Evolutionary conservation across 257 asterid genomes (phyloP).

Genomic region (Solanum ossicruentum): DNA sequence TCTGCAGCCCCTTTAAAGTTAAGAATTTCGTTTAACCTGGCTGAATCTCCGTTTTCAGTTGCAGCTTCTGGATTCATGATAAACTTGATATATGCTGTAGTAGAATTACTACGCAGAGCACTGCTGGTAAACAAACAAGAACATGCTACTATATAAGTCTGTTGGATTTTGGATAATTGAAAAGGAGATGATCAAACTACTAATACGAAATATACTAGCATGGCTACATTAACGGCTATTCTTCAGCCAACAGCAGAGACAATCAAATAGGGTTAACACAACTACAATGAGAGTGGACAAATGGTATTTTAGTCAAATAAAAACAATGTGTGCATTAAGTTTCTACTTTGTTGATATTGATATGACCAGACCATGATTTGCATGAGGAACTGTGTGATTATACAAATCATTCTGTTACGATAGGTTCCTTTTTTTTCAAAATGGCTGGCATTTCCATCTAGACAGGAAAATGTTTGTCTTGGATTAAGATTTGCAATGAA

Average conservation of each 20-base stretch:
- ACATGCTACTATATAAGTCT: not conserved
- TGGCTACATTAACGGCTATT: not conserved
- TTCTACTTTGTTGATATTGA: not conserved
- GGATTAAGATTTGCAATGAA: not conserved
- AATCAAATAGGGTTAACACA: not conserved
- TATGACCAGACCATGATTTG: not conserved
- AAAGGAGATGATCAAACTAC: not conserved
- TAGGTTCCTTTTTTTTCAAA: not conserved
- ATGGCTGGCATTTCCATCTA: not conserved
- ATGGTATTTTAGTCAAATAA: not conserved
- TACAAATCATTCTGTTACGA: not conserved
- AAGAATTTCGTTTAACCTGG: constrained; percentile 25
- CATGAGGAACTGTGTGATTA: not conserved
- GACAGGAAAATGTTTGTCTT: not conserved
- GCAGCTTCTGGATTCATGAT: constrained; percentile 50
- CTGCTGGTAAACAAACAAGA: constrained; percentile 13
- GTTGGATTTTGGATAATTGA: not conserved
- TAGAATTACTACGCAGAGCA: constrained; percentile 5
- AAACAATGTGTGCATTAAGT: not conserved
- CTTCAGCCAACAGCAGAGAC: not conserved
- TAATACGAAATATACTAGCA: not conserved
- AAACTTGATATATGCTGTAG: constrained; percentile 8
- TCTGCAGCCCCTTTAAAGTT: constrained; percentile 33
- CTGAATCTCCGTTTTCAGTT: constrained; percentile 29
- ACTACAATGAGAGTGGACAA: not conserved